These are phyloP conservation scores for Scutellaria galericulata DNA, from an alignment of 257 asterid genomes.

Conservation along the genomic window DNA sequence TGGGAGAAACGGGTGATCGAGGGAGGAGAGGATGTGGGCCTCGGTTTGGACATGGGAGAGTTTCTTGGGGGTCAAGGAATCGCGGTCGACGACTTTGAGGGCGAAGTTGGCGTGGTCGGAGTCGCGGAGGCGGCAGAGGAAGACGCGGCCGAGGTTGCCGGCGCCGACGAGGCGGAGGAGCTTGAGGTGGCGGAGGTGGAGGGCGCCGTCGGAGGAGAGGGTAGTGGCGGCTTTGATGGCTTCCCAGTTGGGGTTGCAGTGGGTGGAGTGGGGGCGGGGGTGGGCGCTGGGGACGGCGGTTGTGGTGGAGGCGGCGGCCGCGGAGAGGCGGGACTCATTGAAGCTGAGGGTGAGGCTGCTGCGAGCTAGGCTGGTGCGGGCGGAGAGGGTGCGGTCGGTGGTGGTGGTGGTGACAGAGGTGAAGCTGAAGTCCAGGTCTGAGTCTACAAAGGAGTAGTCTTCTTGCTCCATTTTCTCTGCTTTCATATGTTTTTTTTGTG, in stretches of 20 bases:
- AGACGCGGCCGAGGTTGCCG: constrained; percentile 91
- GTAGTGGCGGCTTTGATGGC: constrained; percentile 77
- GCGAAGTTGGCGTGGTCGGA: constrained; percentile 83
- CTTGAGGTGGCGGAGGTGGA: constrained; percentile 87
- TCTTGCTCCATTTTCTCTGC: constrained; percentile 52
- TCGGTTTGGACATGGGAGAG: constrained; percentile 75
- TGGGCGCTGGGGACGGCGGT: constrained; percentile 53
- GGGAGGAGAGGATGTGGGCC: constrained; percentile 65
- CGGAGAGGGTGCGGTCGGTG: constrained; percentile 67
- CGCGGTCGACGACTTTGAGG: constrained; percentile 84
- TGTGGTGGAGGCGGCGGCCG: constrained; percentile 43
- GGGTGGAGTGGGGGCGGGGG: constrained; percentile 71
- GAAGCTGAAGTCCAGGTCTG: constrained; percentile 86
- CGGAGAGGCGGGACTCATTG: constrained; percentile 68
- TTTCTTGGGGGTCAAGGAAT: constrained; percentile 62
- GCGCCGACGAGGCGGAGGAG: constrained; percentile 78
- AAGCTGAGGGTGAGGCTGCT: constrained; percentile 84
- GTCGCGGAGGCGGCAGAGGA: constrained; percentile 81
- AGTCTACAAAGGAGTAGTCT: constrained; percentile 54
- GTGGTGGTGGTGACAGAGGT: constrained; percentile 51
- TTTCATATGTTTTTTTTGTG: too few relatives aligned
- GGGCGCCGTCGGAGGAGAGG: constrained; percentile 66
- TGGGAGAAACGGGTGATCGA: constrained; percentile 92
- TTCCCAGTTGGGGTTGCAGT: constrained; percentile 63
- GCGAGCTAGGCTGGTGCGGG: constrained; percentile 76